These are phyloP conservation scores for Linderniella brevidens DNA, from an alignment of 257 asterid species.

Conservation along the genomic window DNA sequence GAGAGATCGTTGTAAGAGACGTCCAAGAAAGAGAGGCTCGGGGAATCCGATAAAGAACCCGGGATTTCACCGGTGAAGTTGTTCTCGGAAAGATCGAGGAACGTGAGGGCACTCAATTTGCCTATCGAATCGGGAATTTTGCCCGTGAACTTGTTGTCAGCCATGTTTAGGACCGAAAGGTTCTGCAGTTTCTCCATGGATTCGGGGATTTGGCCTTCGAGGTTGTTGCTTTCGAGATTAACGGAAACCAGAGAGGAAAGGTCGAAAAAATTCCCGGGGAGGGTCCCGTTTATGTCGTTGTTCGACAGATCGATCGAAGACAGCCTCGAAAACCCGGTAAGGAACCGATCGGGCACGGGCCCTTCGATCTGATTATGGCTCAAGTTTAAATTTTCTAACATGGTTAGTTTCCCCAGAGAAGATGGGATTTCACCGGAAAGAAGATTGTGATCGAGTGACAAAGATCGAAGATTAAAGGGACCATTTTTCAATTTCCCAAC, in stretches of 20 bases:
- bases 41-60: conserved; percentile 21
- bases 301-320: conserved; percentile 32
- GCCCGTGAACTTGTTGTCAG: conserved; percentile 34
- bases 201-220: conserved; percentile 33
- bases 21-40: conserved; percentile 36
- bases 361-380: conserved; percentile 40
- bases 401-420: conserved; percentile 33
- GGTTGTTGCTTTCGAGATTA: conserved; percentile 24
- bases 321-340: conserved; percentile 23
- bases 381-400: conserved; percentile 30
- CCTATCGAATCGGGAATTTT: conserved; percentile 40
- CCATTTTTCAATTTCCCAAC: conserved; percentile 2
- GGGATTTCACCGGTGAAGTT: conserved; percentile 67
- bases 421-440: conserved; percentile 46
- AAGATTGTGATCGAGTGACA: conserved; percentile 39
- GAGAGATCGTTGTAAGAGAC: conserved; percentile 73
- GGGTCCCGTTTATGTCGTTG: conserved; percentile 31
- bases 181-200: conserved; percentile 20
- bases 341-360: conserved; percentile 22
- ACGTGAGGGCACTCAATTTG: conserved; percentile 25
- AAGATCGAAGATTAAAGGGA: conserved; percentile 26
- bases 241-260: conserved; percentile 23
- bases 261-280: conserved; percentile 22
- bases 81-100: conserved; percentile 57
- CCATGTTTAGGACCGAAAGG: conserved; percentile 30